Percentiles rank a stretch among this genome's conserved stretches.
Conservation (phyloP, 1,139 yeast species). For the Candida smagusa region DNA sequence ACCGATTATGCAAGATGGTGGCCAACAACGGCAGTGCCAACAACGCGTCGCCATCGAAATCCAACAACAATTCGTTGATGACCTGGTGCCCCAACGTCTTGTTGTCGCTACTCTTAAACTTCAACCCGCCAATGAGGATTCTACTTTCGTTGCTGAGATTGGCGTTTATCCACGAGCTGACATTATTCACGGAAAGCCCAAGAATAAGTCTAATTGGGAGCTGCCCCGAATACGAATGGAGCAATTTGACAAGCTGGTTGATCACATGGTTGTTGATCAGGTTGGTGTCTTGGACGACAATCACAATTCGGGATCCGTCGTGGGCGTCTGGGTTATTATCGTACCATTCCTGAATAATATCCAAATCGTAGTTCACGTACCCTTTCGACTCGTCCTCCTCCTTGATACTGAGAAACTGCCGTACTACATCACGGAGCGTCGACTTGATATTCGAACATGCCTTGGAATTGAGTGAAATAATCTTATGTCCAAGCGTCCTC, state of each 20-base stretch:
- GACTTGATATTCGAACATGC: constrained; percentile 41
- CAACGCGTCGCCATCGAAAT: constrained; percentile 13
- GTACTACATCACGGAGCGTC: constrained; percentile 36
- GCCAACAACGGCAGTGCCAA: constrained; percentile 25
- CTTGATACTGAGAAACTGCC: constrained; percentile 22
- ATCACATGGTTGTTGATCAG: constrained; percentile 52
- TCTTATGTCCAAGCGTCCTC: constrained; percentile 16
- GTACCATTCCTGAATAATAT: constrained; percentile 50
- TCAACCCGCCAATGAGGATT: constrained; percentile 34
- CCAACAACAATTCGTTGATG: constrained; percentile 31
- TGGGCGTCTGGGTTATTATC: constrained; percentile 8
- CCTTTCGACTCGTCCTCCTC: constrained; percentile 22
- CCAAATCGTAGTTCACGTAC: constrained; percentile 49
- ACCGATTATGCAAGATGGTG: constrained; percentile 35
- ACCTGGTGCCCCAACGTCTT: constrained; percentile 37
- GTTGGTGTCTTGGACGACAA: constrained; percentile 65
- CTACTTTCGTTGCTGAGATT: constrained; percentile 33
- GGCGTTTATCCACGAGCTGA: constrained; percentile 35
- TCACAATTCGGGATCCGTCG: constrained; percentile 26
- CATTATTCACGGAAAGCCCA: constrained; percentile 52
- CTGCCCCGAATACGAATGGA: constrained; percentile 35
- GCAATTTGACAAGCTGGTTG: constrained; percentile 45
- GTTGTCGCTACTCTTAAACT: constrained; percentile 43
- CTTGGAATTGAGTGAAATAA: constrained; percentile 41
- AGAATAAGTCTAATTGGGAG: constrained; percentile 47